Percentiles rank a stretch among this genome's conserved stretches.
Evolutionary conservation across 306 rosid genomes (phyloP).

Genomic region (Hippophae rhamnoides): DNA sequence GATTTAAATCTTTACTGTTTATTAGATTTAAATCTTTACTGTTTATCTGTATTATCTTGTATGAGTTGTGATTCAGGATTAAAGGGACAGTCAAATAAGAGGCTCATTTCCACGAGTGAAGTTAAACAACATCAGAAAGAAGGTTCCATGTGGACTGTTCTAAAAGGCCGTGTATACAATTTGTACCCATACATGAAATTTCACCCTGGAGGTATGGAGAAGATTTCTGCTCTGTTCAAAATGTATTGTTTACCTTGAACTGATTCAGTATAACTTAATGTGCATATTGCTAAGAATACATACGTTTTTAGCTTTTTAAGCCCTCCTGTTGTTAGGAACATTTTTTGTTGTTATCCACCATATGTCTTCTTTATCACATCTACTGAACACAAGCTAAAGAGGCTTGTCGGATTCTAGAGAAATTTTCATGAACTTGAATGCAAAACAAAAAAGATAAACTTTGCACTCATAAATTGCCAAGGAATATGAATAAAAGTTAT

Average conservation of each 20-base stretch:
- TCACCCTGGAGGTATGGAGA: conserved; percentile 80
- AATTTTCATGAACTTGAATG: no score
- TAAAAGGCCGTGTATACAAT: conserved; percentile 86
- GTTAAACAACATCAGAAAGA: conserved; percentile 68
- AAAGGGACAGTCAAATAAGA: conserved; percentile 78
- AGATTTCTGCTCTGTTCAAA: conserved; percentile 10
- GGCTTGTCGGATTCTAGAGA: no score
- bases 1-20: conserved; percentile 7
- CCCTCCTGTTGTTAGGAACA: no score
- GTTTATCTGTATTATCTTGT: conserved; percentile 9
- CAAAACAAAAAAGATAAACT: no score
- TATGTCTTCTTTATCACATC: no score
- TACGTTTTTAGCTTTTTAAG: no score
- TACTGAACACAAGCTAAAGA: no score
- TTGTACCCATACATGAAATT: conserved; percentile 81
- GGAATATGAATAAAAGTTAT: no score
- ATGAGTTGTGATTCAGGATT: conserved; percentile 35
- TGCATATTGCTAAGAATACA: no score
- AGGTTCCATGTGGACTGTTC: conserved; percentile 91
- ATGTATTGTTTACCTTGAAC: conserved; percentile 2
- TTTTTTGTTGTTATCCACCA: no score
- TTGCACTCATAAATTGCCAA: no score
- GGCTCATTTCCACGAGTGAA: conserved; percentile 76
- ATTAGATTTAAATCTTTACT: conserved; percentile 4
- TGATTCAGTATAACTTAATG: background rate